Base-by-base conservation (phyloP, 306 rosid species). In the Inga laurina region DNA sequence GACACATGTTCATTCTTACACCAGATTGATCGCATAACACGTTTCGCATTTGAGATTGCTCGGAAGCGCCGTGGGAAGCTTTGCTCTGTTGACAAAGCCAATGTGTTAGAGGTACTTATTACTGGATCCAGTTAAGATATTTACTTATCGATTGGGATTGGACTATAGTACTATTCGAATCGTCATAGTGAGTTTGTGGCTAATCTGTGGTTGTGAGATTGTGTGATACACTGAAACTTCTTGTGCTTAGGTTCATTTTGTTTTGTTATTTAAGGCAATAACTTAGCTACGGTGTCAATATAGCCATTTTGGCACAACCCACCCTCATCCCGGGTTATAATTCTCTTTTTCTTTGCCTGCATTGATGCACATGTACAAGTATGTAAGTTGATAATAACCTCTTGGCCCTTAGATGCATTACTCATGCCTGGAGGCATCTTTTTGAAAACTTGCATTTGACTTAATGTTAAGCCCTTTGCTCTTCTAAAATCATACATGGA, bases 71-170 rank as follows among this genome's bases (percentile, higher is more conserved):
- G 27, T 43, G 93, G 99, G 65, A 91, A 81, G 81, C 93, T 93
- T 88, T 96, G 99, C 81, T 93, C 96, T 62, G 94, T 96, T 82
- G 99, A 96, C 85, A 96, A 96, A 88, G 97, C 98, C 67, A 96
- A 96, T 87, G 99, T 96, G 67, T 88, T 93, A 84, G 99, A 95
- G 99, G 99, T 93, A 85, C 79, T 80, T 41, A 44, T 75, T 75
- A 16, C 21, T 69, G 51, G 41, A 82, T 77, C 73, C 51, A 54
- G 32, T 84, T 59, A 39, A 39, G 43, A 39, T 39, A 39, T 39
- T 6, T 39, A 65, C 64, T 32, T 30, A 15, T 43, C 6, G 62
- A 45, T 79, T 59, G 46, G 54, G 52, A 59, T 18, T 81, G 39
- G 67, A 22, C 72, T 14, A 0, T 14, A 69, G 57, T 75, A 76